phyloP scores from a whole-genome alignment of 202 grass and related monocot genomes.

The Zoysia matrella region DNA sequence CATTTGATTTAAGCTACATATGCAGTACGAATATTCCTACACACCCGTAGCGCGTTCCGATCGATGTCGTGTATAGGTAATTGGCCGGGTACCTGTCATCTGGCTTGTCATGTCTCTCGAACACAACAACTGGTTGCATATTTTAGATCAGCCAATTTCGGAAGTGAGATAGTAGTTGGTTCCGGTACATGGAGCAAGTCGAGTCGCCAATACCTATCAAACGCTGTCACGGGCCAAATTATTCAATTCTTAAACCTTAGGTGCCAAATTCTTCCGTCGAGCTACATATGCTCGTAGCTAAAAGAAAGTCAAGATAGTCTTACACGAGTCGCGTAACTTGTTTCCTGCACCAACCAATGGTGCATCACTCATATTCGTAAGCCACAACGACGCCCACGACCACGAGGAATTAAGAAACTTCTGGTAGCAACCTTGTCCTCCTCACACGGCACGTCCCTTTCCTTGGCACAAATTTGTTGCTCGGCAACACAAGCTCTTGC shows the following conservation, averaged over 20 bases:
- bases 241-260: background rate
- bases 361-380: background rate
- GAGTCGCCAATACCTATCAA: conserved; percentile 27
- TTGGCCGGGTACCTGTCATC: background rate
- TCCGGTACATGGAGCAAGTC: background rate
- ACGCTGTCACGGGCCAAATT: conserved; percentile 39
- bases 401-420: conserved; percentile 29
- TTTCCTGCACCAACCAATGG: conserved; percentile 15
- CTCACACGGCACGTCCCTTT: conserved; percentile 18
- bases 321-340: conserved; percentile 40
- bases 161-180: background rate
- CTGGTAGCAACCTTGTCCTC: background rate
- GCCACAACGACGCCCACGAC: conserved; percentile 16
- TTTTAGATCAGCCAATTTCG: background rate
- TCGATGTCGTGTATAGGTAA: background rate
- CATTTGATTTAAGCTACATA: background rate
- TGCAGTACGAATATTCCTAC: background rate
- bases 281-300: conserved; percentile 8
- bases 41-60: background rate
- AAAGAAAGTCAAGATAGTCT: conserved; percentile 25
- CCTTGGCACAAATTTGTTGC: conserved; percentile 4
- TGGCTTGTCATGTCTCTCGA: background rate
- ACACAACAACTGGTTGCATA: conserved; percentile 8
- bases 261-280: conserved; percentile 24
- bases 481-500: background rate